Conservation (phyloP, 2,329 filamentous ascomycete genomes). For the Fusarium sp. region DNA sequence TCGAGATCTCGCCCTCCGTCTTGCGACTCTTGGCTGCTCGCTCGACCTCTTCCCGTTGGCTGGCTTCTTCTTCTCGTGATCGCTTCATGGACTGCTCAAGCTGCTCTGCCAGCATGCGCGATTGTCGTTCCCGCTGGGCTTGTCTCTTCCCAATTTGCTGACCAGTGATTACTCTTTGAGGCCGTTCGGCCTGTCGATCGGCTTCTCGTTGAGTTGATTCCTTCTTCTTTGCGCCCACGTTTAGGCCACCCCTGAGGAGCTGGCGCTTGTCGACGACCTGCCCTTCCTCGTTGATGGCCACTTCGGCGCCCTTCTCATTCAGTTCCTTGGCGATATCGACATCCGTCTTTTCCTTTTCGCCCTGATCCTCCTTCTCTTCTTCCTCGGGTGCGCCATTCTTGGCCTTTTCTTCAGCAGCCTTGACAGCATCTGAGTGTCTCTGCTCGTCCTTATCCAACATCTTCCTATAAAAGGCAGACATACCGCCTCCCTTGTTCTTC, state of each 20-base stretch:
- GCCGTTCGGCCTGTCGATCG: conserved; percentile 43
- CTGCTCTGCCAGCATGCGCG: conserved; percentile 82
- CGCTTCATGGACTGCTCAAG: conserved; percentile 80
- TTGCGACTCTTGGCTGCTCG: conserved; percentile 80
- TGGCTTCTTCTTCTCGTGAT: conserved; percentile 74
- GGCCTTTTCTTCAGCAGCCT: conserved; percentile 70
- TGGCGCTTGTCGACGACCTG: conserved; percentile 88
- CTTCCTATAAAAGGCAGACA: conserved; percentile 83
- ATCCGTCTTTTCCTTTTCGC: conserved; percentile 69
- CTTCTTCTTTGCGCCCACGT: conserved; percentile 75
- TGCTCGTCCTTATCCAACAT: conserved; percentile 78
- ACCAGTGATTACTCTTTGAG: conserved; percentile 55
- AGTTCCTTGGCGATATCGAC: conserved; percentile 76
- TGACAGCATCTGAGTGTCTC: conserved; percentile 76
- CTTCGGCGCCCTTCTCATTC: conserved; percentile 69
- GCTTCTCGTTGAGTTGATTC: conserved; percentile 49
- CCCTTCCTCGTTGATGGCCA: conserved; percentile 84
- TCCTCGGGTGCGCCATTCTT: conserved; percentile 54
- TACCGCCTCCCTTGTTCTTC: conserved; percentile 74
- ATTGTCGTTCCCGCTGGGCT: conserved; percentile 80
- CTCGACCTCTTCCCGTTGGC: conserved; percentile 73
- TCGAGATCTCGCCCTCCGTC: conserved; percentile 80
- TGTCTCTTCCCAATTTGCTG: conserved; percentile 65
- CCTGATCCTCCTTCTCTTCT: conserved; percentile 55
- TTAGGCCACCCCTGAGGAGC: conserved; percentile 80